These are phyloP conservation scores for Immersiella caudata DNA, from an alignment of 495 filamentous ascomycete genomes.

Conservation along the genomic window DNA sequence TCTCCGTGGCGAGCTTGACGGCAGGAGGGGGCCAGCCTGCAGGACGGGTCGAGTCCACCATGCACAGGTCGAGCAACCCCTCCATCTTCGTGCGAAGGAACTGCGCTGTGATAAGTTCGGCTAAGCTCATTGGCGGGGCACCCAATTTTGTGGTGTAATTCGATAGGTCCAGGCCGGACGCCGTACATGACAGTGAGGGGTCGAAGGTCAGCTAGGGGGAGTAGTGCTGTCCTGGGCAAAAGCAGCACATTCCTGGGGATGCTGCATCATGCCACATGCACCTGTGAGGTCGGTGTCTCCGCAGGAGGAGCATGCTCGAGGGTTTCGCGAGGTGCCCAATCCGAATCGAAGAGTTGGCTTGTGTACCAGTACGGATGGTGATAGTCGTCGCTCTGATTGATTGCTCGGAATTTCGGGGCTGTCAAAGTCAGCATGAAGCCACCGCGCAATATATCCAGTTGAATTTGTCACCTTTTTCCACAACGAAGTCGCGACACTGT, in stretches of 20 bases:
- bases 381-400: constrained; percentile 40
- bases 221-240: constrained; percentile 15
- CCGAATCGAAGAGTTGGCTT: constrained; percentile 43
- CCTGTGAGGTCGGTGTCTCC: constrained; percentile 7
- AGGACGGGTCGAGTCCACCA: constrained; percentile 24
- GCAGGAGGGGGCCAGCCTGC: constrained; percentile 35
- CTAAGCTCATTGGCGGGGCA: constrained; percentile 30
- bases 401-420: constrained; percentile 31
- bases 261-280: constrained; percentile 32
- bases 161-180: constrained; percentile 27
- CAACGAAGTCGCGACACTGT: constrained; percentile 35
- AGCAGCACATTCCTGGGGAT: constrained; percentile 1
- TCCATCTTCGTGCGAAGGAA: constrained; percentile 24
- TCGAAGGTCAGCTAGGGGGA: constrained; percentile 17
- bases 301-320: constrained; percentile 31
- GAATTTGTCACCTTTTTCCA: constrained; percentile 31
- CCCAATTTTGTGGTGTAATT: constrained; percentile 33
- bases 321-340: constrained; percentile 43
- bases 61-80: constrained; percentile 24
- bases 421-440: constrained; percentile 4
- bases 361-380: constrained; percentile 42
- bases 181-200: constrained; percentile 30
- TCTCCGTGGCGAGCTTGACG: constrained; percentile 24
- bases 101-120: constrained; percentile 38
- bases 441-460: background rate